Evolutionary conservation across 495 filamentous ascomycete genomes (phyloP).

Genomic region (Pseudomonodictys pantanalensis): DNA sequence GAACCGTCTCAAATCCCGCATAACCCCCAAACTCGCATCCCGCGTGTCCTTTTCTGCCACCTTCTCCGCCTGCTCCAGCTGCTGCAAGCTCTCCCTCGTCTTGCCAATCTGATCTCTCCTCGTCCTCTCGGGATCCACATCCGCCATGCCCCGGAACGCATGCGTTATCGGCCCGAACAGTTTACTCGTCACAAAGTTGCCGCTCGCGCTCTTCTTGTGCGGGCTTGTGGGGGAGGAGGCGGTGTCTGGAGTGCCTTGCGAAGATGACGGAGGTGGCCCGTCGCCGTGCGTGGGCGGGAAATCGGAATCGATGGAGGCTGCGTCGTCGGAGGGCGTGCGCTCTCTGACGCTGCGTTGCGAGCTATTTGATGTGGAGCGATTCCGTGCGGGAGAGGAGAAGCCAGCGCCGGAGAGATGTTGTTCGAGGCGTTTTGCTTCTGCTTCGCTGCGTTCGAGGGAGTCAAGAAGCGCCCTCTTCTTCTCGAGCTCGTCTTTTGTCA

Average conservation of each 20-base stretch:
- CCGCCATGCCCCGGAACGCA: conserved; percentile 91
- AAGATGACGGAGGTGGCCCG: conserved; percentile 57
- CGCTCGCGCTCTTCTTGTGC: conserved; percentile 71
- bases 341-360: conserved; percentile 45
- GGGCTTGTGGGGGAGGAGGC: conserved; percentile 37
- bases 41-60: conserved; percentile 87
- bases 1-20: conserved; percentile 87
- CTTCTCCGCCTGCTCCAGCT: conserved; percentile 83
- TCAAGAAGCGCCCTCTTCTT: conserved; percentile 79
- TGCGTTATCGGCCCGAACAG: conserved; percentile 95
- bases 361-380: conserved; percentile 62
- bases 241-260: conserved; percentile 46
- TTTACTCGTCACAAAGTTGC: conserved; percentile 82
- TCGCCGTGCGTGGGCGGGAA: conserved; percentile 89
- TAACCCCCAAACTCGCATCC: conserved; percentile 79
- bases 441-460: conserved; percentile 81
- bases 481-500: conserved; percentile 85
- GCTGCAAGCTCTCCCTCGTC: conserved; percentile 70
- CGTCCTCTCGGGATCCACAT: conserved; percentile 91
- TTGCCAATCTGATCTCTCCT: conserved; percentile 91
- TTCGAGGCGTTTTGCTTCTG: conserved; percentile 87
- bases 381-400: conserved; percentile 41
- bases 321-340: conserved; percentile 57
- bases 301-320: conserved; percentile 85
- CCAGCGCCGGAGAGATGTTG: conserved; percentile 77